Evolutionary conservation across 768 basidiomycete genomes (phyloP).

Genomic region (Boletus patriciae): DNA sequence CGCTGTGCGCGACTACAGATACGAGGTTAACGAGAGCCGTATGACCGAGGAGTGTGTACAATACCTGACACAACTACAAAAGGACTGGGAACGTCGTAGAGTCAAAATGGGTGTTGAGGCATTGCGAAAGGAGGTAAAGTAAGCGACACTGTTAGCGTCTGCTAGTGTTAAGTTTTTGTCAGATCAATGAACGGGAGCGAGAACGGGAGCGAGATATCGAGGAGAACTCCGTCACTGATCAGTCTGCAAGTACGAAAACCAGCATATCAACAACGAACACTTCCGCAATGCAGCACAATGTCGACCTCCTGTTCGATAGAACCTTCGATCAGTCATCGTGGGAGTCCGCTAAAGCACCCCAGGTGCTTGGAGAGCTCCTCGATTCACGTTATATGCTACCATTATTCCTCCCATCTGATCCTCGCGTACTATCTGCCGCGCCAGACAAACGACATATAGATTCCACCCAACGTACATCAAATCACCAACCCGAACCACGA

Average conservation of each 20-base stretch:
- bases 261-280: slow-evolving; percentile 37
- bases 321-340: slow-evolving; percentile 64
- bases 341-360: slow-evolving; percentile 75
- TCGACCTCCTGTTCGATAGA: slow-evolving; percentile 82
- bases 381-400: slow-evolving; percentile 95
- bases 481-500: slow-evolving; percentile 33
- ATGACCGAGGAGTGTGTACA: slow-evolving; percentile 97
- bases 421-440: slow-evolving; percentile 69
- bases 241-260: slow-evolving; percentile 34
- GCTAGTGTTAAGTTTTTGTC: slow-evolving; percentile 5
- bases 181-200: slow-evolving; percentile 70
- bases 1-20: slow-evolving; percentile 90
- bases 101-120: slow-evolving; percentile 85
- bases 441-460: slow-evolving; percentile 44
- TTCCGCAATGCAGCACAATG: slow-evolving; percentile 48
- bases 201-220: slow-evolving; percentile 44
- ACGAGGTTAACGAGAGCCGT: slow-evolving; percentile 86
- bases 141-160: neutral
- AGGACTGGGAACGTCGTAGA: slow-evolving; percentile 94
- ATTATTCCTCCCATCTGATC: slow-evolving; percentile 78
- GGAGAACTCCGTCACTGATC: slow-evolving; percentile 39
- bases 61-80: slow-evolving; percentile 92
- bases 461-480: slow-evolving; percentile 13
- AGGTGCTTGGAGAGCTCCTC: slow-evolving; percentile 84
- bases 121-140: slow-evolving; percentile 72